Conservation (phyloP, 2,329 filamentous ascomycete genomes). For the Gliomastix tumulicola region DNA sequence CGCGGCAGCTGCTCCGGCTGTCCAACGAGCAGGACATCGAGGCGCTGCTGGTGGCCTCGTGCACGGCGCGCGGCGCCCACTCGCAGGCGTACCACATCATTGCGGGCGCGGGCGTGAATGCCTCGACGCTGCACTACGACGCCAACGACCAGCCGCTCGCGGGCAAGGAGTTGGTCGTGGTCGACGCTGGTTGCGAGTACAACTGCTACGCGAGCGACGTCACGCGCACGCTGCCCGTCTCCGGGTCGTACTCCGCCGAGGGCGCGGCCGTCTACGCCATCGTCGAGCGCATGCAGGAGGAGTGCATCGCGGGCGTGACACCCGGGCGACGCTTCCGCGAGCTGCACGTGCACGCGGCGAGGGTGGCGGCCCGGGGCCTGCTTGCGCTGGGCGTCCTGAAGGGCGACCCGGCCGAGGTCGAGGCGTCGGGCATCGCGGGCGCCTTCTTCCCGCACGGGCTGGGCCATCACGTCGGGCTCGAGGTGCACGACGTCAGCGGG, state of each 20-base stretch:
- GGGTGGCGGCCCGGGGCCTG: slow-evolving; percentile 65
- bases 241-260: slow-evolving; percentile 60
- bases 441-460: slow-evolving; percentile 63
- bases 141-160: slow-evolving; percentile 68
- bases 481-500: slow-evolving; percentile 54
- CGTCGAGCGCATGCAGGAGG: slow-evolving; percentile 74
- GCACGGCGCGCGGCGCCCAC: slow-evolving; percentile 65
- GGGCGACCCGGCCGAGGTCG: slow-evolving; percentile 50
- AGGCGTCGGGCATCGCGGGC: slow-evolving; percentile 39
- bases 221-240: slow-evolving; percentile 79
- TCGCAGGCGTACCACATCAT: slow-evolving; percentile 86
- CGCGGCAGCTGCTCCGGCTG: slow-evolving; percentile 54
- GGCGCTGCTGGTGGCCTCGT: slow-evolving; percentile 66
- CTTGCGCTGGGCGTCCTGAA: slow-evolving; percentile 64
- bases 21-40: slow-evolving; percentile 79
- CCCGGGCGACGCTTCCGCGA: slow-evolving; percentile 66
- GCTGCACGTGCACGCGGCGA: slow-evolving; percentile 66
- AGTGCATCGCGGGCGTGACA: slow-evolving; percentile 61
- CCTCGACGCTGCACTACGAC: slow-evolving; percentile 79
- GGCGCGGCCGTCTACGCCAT: slow-evolving; percentile 68
- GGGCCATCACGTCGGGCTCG: slow-evolving; percentile 59
- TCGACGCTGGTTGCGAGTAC: slow-evolving; percentile 87
- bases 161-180: slow-evolving; percentile 65
- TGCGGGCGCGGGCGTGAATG: slow-evolving; percentile 75
- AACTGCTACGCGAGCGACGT: slow-evolving; percentile 83